Base-by-base conservation (phyloP, 2,329 filamentous ascomycete genomes). In the Colletotrichum tanaceti region DNA sequence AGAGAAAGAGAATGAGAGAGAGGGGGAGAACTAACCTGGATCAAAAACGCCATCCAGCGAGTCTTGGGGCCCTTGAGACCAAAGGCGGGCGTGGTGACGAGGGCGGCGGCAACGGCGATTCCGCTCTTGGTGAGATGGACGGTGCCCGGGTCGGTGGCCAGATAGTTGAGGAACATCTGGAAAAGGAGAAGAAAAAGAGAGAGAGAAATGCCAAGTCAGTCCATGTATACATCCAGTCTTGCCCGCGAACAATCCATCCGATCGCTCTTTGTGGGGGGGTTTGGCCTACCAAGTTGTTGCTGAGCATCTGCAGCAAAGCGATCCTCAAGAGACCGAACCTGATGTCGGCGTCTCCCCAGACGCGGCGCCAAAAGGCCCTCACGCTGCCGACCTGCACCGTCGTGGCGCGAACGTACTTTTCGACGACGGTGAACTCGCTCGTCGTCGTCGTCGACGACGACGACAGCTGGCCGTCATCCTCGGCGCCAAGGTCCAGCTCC, bases 251-350 rank as follows among this genome's bases (percentile, higher is more conserved):
- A 13, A 18, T 24, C 5, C 38, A 32, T 16, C 32, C 18, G 28
- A 62, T 32, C 18, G 38, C 32, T 35, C n/a, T n/a, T n/a, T n/a
- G n/a, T n/a, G n/a, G n/a, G n/a, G n/a, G n/a, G n/a, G n/a, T n/a
- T n/a, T n/a, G n/a, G n/a, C n/a, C 39, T 72, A 75, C 74, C 46
- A 72, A 73, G 65, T 78, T 79, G 67, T 77, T 79, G 58, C 77
- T 75, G 28, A 78, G 70, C 24, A 74, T 74, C 63, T 78, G 78
- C 49, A 78, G 71, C 16, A 78, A 67, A 10, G 77, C 76, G 58
- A 78, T 68, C 43, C 73, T 72, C 62, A 71, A 71, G 62, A 78
- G 75, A 5, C 73, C 75, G 53, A 74, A 77, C 50, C 74, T 68
- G 20, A 73, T 71, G 46, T 76, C 74, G 18, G 62, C 32, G 66